A percentile compares a stretch with the other conserved stretches of the same genome.
Conservation (phyloP, 805 yeast species). For the Monosporozyma unispora region DNA sequence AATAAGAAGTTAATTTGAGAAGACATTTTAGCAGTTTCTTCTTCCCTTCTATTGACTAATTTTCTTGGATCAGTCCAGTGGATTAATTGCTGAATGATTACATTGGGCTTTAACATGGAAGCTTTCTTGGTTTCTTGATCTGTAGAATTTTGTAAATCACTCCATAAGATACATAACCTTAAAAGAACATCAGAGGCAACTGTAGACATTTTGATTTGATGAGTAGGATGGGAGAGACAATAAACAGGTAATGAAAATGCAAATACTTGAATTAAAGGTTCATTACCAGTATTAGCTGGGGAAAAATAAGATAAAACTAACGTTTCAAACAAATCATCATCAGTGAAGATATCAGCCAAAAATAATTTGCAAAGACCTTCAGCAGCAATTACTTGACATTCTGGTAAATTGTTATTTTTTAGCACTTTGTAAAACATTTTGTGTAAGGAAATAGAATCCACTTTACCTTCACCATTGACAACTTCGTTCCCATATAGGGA, state of each 20-base stretch:
- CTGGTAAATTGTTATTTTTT: constrained; percentile 47
- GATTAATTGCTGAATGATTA: constrained; percentile 59
- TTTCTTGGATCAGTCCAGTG: constrained; percentile 81
- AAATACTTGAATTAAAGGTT: constrained; percentile 64
- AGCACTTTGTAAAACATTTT: constrained; percentile 61
- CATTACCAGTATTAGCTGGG: constrained; percentile 54
- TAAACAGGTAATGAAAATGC: constrained; percentile 85
- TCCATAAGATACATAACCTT: constrained; percentile 43
- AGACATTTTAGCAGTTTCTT: constrained; percentile 34
- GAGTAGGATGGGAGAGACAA: constrained; percentile 63
- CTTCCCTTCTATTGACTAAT: constrained; percentile 42
- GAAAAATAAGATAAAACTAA: constrained; percentile 68
- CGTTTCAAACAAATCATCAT: constrained; percentile 62
- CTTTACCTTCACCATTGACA: constrained; percentile 52
- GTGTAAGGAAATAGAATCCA: constrained; percentile 58
- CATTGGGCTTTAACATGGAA: constrained; percentile 36
- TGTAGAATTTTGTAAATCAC: constrained; percentile 30
- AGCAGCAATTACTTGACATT: constrained; percentile 70
- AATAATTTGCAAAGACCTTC: constrained; percentile 80
- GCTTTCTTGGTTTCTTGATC: constrained; percentile 19
- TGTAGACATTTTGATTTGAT: constrained; percentile 57
- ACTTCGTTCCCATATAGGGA: constrained; percentile 68
- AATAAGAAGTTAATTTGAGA: constrained; percentile 50
- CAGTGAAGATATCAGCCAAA: constrained; percentile 64
- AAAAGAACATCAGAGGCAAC: constrained; percentile 59